Evolutionary conservation across 179 eudicot genomes (phyloP).

Genomic region (Corrigiola litoralis): DNA sequence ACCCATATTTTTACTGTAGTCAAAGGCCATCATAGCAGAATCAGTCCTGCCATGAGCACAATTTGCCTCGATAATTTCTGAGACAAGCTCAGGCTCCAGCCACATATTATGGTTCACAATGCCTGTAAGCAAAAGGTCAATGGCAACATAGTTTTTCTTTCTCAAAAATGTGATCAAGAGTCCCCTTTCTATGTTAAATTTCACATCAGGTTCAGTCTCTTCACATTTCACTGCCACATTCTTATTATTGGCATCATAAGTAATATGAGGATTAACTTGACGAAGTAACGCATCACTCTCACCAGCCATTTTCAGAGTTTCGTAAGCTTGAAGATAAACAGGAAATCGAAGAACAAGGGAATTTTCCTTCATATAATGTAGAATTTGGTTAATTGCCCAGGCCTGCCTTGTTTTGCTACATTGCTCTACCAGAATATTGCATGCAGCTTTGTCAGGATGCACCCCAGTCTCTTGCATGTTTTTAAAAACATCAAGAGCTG

Average conservation of each 20-base stretch:
- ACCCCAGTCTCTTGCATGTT: conserved; percentile 79
- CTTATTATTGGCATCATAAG: conserved; percentile 16
- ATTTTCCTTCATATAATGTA: conserved; percentile 66
- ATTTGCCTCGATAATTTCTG: conserved; percentile 45
- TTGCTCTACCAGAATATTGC: conserved; percentile 70
- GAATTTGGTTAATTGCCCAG: conserved; percentile 48
- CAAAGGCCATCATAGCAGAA: conserved; percentile 52
- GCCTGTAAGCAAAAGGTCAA: conserved; percentile 40
- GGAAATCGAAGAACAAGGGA: conserved; percentile 62
- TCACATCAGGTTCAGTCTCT: conserved; percentile 8
- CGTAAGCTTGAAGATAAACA: conserved; percentile 48
- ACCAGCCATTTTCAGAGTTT: conserved; percentile 44
- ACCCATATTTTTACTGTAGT: conserved; percentile 42
- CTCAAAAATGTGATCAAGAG: conserved; percentile 40
- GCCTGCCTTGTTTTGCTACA: conserved; percentile 51
- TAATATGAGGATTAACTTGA: conserved; percentile 66
- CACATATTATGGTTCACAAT: conserved; percentile 30
- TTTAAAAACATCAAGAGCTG: conserved; percentile 57
- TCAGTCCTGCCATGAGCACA: conserved; percentile 33
- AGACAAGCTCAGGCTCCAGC: conserved; percentile 42
- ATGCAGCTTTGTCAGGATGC: conserved; percentile 79
- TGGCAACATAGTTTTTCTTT: conserved; percentile 44
- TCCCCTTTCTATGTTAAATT: conserved; percentile 32
- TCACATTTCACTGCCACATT: conserved; percentile 10
- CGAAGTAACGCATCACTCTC: conserved; percentile 52